A percentile compares a stretch with the other conserved stretches of the same genome.
Conservation (phyloP, 2,329 filamentous ascomycete genomes). For the Neofusicoccum laricinum region DNA sequence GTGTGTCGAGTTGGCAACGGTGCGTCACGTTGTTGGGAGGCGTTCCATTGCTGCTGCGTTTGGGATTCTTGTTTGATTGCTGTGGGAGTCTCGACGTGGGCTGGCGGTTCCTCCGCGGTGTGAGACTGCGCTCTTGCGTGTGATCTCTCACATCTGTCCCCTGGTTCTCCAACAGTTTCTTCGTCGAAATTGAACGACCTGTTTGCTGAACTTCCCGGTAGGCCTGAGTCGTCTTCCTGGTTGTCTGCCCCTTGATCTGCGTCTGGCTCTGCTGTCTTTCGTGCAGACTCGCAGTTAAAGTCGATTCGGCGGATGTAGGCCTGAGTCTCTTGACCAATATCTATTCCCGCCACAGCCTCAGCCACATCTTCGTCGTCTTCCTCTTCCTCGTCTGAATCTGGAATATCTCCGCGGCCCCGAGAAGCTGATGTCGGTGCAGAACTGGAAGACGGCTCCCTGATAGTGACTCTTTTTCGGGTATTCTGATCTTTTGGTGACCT, state of each 20-base stretch:
- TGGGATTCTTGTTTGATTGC: neutral
- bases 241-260: neutral
- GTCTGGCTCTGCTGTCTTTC: neutral
- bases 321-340: constrained; percentile 14
- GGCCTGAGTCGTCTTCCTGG: neutral
- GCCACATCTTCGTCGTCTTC: neutral
- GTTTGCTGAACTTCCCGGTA: neutral
- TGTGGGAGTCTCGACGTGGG: neutral
- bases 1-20: neutral
- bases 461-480: neutral
- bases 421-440: neutral
- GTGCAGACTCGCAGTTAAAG: neutral
- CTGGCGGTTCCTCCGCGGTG: neutral
- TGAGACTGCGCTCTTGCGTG: neutral
- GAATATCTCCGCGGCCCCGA: neutral
- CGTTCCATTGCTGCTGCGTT: neutral
- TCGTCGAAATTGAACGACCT: constrained; percentile 9
- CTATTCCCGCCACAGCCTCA: neutral
- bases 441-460: neutral
- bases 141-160: neutral
- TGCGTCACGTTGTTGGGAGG: neutral
- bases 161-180: neutral
- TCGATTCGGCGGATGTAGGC: constrained; percentile 12
- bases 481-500: neutral
- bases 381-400: neutral